Conservation (phyloP, 2,329 filamentous ascomycete genomes). For the Aureobasidium zeae region DNA sequence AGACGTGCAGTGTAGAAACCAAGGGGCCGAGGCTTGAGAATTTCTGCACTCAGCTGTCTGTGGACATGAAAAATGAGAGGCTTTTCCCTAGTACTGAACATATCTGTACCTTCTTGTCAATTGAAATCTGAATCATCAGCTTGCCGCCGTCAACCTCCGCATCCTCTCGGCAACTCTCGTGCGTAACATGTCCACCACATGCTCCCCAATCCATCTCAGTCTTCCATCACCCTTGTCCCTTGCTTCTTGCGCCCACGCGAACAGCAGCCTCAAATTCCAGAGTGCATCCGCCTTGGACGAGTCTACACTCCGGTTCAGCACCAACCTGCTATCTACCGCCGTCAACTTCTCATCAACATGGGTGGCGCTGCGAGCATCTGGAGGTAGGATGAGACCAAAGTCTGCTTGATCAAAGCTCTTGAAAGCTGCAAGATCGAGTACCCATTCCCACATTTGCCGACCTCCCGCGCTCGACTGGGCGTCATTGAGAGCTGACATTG, state of each 20-base stretch:
- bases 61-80: too few species aligned
- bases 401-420: conserved; percentile 54
- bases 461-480: conserved; percentile 33
- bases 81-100: too few species aligned
- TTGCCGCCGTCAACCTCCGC: conserved; percentile 14
- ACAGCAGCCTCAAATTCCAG: conserved; percentile 54
- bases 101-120: background rate
- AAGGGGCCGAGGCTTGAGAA: too few species aligned
- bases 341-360: conserved; percentile 48
- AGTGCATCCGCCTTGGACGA: conserved; percentile 47
- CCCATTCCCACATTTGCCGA: conserved; percentile 55
- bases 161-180: conserved; percentile 39
- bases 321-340: conserved; percentile 62
- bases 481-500: conserved; percentile 63
- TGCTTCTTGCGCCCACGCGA: conserved; percentile 53
- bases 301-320: conserved; percentile 39
- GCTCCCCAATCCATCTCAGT: conserved; percentile 46
- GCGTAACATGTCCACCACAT: conserved; percentile 47
- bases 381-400: conserved; percentile 36
- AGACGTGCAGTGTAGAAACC: too few species aligned
- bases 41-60: too few species aligned
- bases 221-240: conserved; percentile 29
- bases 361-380: conserved; percentile 33
- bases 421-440: conserved; percentile 56
- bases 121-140: background rate